Base-by-base conservation (phyloP, 208 protist species). In the Naegleria gruberi region DNA sequence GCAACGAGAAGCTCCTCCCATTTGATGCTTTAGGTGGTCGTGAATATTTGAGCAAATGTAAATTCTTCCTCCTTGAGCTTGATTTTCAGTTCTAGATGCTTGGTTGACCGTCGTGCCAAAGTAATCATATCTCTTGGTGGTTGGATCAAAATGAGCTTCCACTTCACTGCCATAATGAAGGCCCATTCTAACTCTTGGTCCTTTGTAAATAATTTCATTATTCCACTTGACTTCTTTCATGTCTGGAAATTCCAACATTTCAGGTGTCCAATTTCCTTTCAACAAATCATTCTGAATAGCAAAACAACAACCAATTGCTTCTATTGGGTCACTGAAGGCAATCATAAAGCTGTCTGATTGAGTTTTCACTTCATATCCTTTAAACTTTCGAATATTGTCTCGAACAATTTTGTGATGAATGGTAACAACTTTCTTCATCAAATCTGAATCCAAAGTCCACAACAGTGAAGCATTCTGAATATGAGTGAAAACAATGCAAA, bases 91-190 rank as follows among this genome's bases (percentile, higher is more conserved):
- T 44, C 86, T 37, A 26, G 41, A 19, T 44, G 86, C 86, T 41
- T 57, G 42, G 43, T 89, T 89, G 86, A 89, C 86, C 10, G 30
- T 57, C 0, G n/a, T 89, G 42, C 86, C 86, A 82, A 82, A 89
- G 30, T 89, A 89, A 82, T 89, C 86, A 7, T 26, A n/a, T 43
- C 86, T 40, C 2, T 55, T 46, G 17, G 86, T 89, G n/a, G 65
- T 82, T 4, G 55, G 57, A 57, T 89, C 86, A 57, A 42, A 87
- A 37, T 87, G 17, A 37, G 51, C 51, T 65, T 87, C 26, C 10
- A 77, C 12, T 15, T 30, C 30, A 37, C 30, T 1, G 42, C 86
- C 86, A 82, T 89, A 89, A 45, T 89, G 86, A 74, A 89, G 0
- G 1, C 86, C 86, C 30, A 82, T 82, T 46, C 86, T 6, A 8